Evolutionary conservation across 1,284 basidiomycete genomes (phyloP).

Genomic region (Naganishia albida): DNA sequence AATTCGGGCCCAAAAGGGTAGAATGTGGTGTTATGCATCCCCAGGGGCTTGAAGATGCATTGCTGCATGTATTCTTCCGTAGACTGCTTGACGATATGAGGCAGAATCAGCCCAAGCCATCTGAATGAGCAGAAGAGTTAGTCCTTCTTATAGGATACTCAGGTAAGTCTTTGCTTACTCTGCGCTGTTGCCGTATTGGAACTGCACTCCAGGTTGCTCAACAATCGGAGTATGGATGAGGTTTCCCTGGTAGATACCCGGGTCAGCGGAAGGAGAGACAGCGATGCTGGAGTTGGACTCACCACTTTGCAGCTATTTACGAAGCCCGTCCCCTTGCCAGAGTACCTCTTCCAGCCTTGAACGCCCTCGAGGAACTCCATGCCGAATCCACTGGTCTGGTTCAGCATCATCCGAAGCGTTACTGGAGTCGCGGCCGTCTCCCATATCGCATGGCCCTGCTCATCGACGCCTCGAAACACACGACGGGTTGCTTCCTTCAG

Average conservation of each 20-base stretch:
- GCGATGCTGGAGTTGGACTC: constrained; percentile 6
- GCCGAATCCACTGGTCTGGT: constrained; percentile 47
- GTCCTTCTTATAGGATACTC: not conserved
- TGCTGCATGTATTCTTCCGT: constrained; percentile 42
- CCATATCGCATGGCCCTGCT: constrained; percentile 34
- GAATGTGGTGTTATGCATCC: constrained; percentile 43
- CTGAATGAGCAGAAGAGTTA: not conserved
- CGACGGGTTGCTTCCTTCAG: constrained; percentile 35
- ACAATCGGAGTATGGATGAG: constrained; percentile 43
- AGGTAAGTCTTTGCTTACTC: constrained; percentile 33
- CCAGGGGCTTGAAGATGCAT: constrained; percentile 41
- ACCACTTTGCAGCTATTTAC: constrained; percentile 46
- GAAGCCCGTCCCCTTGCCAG: constrained; percentile 38
- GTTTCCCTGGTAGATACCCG: constrained; percentile 39
- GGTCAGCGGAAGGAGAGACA: constrained; percentile 5
- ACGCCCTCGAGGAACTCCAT: constrained; percentile 40
- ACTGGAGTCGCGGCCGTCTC: constrained; percentile 33
- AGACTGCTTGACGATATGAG: constrained; percentile 33
- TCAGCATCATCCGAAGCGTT: constrained; percentile 40
- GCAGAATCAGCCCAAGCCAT: constrained; percentile 46
- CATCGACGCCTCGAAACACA: constrained; percentile 36
- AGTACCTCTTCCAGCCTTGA: constrained; percentile 38
- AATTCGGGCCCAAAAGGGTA: constrained; percentile 38
- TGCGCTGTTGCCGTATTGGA: constrained; percentile 43
- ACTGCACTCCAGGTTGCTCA: constrained; percentile 38